Evolutionary conservation across 139 green algal species (phyloP).

Genomic region (Tetratostichococcus sp.): DNA sequence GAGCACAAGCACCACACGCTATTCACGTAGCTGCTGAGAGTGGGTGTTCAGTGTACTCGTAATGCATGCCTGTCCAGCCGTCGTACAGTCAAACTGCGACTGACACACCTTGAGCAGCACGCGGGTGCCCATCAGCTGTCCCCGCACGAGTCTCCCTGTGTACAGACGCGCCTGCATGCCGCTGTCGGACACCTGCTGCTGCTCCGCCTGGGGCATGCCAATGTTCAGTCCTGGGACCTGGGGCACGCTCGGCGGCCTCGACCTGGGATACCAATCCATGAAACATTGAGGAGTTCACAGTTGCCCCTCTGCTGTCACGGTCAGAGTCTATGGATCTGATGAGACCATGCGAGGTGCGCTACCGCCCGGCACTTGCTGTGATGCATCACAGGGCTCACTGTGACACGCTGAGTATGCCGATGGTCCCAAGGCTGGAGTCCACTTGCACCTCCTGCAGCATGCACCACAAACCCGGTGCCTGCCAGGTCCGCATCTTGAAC

Average conservation of each 20-base stretch:
- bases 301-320: too few relatives aligned
- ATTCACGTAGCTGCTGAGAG: too few relatives aligned
- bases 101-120: background rate
- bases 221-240: background rate
- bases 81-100: background rate
- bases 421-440: background rate
- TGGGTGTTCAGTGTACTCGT: too few relatives aligned
- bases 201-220: background rate
- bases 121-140: too few relatives aligned
- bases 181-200: background rate
- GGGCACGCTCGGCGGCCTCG: background rate
- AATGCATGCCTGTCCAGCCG: too few relatives aligned
- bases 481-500: too few relatives aligned
- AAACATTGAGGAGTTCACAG: too few relatives aligned
- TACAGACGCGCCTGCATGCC: slow-evolving; percentile 1
- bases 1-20: too few relatives aligned
- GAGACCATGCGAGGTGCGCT: too few relatives aligned
- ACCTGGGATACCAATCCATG: background rate
- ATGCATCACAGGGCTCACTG: background rate
- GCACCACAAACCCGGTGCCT: too few relatives aligned
- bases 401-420: background rate
- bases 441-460: background rate
- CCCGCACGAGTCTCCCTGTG: background rate
- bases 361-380: too few relatives aligned
- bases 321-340: too few relatives aligned